Evolutionary conservation across 495 filamentous ascomycete genomes (phyloP).

Genomic region (Melanomma pulvis-pyrius): DNA sequence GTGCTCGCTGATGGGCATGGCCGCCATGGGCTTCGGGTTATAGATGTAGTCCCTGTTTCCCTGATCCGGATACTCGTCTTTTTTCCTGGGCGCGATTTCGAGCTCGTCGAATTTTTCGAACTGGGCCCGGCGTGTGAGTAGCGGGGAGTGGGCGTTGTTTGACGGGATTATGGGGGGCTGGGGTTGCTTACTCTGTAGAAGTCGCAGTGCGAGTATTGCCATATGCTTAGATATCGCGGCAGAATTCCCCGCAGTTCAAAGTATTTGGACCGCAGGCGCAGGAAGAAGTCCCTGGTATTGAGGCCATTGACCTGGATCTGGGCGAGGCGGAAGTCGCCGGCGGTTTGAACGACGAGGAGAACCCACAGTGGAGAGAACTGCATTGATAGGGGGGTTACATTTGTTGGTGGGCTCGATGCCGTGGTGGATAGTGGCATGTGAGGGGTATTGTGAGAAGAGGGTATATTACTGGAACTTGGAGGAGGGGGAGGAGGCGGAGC

Average conservation of each 20-base stretch:
- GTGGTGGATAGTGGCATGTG: background rate
- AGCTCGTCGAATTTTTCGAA: conserved; percentile 10
- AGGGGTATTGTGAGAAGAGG: background rate
- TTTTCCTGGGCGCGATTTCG: background rate
- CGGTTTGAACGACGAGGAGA: background rate
- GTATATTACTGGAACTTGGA: background rate
- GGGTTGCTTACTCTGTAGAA: conserved; percentile 8
- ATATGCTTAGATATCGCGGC: conserved; percentile 2
- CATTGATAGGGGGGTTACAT: background rate
- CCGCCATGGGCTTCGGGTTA: background rate
- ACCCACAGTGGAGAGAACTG: background rate
- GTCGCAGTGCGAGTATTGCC: conserved; percentile 12
- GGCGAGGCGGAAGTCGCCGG: background rate
- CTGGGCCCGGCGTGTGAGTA: too few species aligned
- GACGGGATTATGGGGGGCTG: background rate
- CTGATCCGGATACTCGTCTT: background rate
- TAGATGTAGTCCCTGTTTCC: background rate
- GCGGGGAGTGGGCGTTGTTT: too few species aligned
- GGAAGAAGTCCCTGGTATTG: conserved; percentile 4
- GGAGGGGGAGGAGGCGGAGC: background rate
- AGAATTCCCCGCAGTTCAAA: background rate
- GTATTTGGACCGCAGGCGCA: background rate
- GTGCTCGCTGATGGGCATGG: conserved; percentile 3
- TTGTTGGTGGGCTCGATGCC: background rate
- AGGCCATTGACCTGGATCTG: background rate